These are phyloP conservation scores for Cordyceps pruinosa DNA, from an alignment of 2,329 filamentous ascomycete genomes.

Conservation along the genomic window DNA sequence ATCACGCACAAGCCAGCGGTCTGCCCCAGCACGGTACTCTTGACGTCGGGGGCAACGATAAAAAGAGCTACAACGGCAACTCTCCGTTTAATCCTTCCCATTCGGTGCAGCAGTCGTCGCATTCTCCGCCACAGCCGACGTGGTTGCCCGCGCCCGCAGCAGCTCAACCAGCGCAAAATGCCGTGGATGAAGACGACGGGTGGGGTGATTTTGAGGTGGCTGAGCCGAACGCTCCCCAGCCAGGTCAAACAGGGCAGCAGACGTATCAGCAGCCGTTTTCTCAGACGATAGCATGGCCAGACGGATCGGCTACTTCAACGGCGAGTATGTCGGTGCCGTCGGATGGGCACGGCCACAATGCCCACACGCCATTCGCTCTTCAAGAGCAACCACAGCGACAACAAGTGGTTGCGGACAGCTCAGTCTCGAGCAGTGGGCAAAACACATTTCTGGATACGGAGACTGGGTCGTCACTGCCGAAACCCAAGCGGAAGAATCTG, in stretches of 20 bases:
- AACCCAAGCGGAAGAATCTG: conserved; percentile 19
- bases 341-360: not conserved
- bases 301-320: conserved; percentile 1
- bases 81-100: conserved; percentile 14
- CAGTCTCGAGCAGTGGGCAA: not conserved
- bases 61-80: conserved; percentile 11
- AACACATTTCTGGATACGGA: not conserved
- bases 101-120: conserved; percentile 26
- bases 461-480: conserved; percentile 8
- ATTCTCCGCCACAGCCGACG: conserved; percentile 22
- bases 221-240: conserved; percentile 21
- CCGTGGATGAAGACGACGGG: conserved; percentile 50
- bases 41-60: conserved; percentile 15
- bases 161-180: conserved; percentile 6
- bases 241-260: not conserved
- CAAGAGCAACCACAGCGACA: not conserved
- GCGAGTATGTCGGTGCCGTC: not conserved
- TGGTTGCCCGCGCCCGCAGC: conserved; percentile 15
- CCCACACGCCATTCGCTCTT: not conserved
- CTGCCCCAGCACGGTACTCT: conserved; percentile 21
- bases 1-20: conserved; percentile 13
- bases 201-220: conserved; percentile 65
- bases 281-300: not conserved
- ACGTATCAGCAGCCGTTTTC: not conserved
- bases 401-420: not conserved